These are phyloP conservation scores for Tulasnella sp. DNA, from an alignment of 768 basidiomycete genomes.

Conservation along the genomic window DNA sequence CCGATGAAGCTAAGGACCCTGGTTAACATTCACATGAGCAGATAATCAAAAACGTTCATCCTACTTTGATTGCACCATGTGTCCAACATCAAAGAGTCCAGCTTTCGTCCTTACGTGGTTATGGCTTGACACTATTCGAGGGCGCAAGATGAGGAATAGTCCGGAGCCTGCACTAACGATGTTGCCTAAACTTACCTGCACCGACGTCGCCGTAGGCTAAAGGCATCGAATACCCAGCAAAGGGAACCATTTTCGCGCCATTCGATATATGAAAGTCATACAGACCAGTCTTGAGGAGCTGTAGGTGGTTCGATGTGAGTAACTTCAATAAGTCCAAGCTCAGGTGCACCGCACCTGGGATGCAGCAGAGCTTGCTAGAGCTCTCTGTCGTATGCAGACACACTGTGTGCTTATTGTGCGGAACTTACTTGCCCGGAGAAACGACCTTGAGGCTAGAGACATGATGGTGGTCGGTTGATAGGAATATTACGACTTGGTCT, in stretches of 20 bases:
- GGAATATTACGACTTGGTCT: no score
- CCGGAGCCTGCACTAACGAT: background rate
- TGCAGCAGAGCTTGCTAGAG: no score
- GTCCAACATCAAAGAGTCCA: constrained; percentile 93
- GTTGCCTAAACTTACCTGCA: constrained; percentile 43
- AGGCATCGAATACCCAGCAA: constrained; percentile 94
- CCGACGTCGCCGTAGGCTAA: constrained; percentile 73
- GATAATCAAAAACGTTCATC: constrained; percentile 19
- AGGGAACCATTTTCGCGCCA: constrained; percentile 90
- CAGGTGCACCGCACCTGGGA: no score
- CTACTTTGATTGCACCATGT: constrained; percentile 93
- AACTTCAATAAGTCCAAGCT: no score
- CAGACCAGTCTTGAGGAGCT: constrained; percentile 59
- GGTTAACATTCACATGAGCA: background rate
- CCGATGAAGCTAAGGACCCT: constrained; percentile 59
- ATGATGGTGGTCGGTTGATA: no score
- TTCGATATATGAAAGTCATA: constrained; percentile 81
- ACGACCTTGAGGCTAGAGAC: no score
- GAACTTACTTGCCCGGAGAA: no score
- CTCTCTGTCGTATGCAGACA: no score
- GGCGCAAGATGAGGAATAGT: constrained; percentile 15
- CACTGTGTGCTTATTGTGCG: no score
- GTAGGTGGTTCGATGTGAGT: background rate
- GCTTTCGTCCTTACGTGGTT: constrained; percentile 72
- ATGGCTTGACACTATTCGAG: constrained; percentile 67